Percentiles rank a stretch among this genome's conserved stretches.
These are phyloP conservation scores for Talaromyces verruculosus DNA, from an alignment of 2,329 filamentous ascomycete species.

Conservation along the genomic window DNA sequence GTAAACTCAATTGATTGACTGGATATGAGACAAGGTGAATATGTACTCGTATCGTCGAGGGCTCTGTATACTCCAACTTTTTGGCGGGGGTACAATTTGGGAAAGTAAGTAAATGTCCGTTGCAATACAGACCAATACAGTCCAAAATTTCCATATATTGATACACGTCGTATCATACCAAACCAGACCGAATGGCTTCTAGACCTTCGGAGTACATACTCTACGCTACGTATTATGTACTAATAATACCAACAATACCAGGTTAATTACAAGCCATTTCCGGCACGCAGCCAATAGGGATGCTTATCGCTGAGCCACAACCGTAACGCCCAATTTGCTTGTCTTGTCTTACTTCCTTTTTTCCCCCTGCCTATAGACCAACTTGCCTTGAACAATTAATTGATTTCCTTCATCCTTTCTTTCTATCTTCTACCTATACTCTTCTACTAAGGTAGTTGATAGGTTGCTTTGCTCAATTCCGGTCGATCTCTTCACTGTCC, in stretches of 20 bases:
- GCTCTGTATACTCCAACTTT: conserved; percentile 2
- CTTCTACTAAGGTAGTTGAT: too few species aligned
- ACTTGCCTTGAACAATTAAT: background rate
- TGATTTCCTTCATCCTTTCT: background rate
- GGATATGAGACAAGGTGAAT: background rate
- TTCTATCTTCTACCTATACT: background rate
- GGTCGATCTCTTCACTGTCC: too few species aligned
- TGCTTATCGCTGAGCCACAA: conserved; percentile 12
- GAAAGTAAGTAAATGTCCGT: background rate
- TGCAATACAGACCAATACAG: background rate
- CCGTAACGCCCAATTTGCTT: conserved; percentile 12
- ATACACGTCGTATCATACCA: background rate
- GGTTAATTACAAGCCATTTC: conserved; percentile 6
- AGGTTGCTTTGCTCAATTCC: too few species aligned
- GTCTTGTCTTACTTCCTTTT: conserved; percentile 8
- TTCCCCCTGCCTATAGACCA: conserved; percentile 6
- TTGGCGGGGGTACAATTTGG: conserved; percentile 2
- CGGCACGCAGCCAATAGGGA: background rate
- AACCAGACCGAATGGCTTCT: background rate
- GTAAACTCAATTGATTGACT: background rate
- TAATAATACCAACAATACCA: background rate
- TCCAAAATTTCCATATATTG: background rate
- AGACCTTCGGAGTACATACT: background rate
- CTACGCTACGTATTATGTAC: background rate
- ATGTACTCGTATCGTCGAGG: background rate